Base-by-base conservation (phyloP, 2,329 filamentous ascomycete genomes). In the Mycosphaerella sp. region DNA sequence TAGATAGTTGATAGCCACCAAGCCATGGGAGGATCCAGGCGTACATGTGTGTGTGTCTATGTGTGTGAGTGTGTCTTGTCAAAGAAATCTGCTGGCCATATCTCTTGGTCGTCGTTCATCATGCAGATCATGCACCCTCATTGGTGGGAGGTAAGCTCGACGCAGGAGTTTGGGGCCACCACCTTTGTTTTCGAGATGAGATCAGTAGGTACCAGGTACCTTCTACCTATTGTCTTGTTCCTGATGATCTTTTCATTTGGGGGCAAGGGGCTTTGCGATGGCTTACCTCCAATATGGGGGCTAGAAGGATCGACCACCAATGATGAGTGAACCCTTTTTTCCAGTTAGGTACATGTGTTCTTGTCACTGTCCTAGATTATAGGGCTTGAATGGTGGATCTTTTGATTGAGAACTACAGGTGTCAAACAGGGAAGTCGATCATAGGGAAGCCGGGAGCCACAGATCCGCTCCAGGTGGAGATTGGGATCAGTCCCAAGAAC, bases 61-160 rank as follows among this genome's bases (percentile, higher is more conserved):
- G 26, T 26, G 26, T 26, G 26, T 26, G 44, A 4, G 9, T n/a
- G 7, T 12, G 2, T 36, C 40, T 17, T 29, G 1, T 29, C 23
- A 26, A 51, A 45, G 40, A 44, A 4, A 34, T 36, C 17, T 51
- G 29, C 40, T 51, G 47, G 47, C 41, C 14, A 26, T 21, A 42
- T 42, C 40, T 42, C 40, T 42, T 42, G 40, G 40, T 42, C 36
- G 26, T 26, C 14, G 14, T 17, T 17, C 14, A 17, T 17, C 14
- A 17, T 17, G 14, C 14, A 17, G 14, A 17, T 36, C 34, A 36
- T 36, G 34, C 34, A 26, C 26, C 14, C 14, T 17, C 14, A 17
- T 17, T 1, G 14, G 14, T 17, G 14, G 14, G 14, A 17, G 14
- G 14, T 17, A 17, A 26, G 26, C 26, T 26, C 26, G 26, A 26